A percentile compares a stretch with the other conserved stretches of the same genome.
These are phyloP conservation scores for Coniochaeta prunicola DNA, from an alignment of 2,329 filamentous ascomycete genomes.

Conservation along the genomic window DNA sequence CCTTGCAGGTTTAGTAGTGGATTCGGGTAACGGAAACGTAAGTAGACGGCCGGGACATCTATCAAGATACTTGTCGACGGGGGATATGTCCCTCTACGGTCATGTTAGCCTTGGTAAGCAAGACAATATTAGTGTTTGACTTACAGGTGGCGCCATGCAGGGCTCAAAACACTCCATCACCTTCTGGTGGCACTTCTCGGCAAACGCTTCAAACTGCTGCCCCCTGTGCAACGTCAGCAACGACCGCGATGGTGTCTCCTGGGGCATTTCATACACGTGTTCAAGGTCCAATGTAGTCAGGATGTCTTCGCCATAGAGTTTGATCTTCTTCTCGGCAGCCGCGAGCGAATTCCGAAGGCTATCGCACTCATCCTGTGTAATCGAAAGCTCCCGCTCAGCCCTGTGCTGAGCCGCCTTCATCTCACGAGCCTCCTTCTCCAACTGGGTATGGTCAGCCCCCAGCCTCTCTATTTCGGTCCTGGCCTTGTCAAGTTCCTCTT, in stretches of 20 bases:
- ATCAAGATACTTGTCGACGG: not conserved
- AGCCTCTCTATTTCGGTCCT: not conserved
- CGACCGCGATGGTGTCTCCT: not conserved
- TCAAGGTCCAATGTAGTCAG: not conserved
- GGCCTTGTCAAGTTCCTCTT: not conserved
- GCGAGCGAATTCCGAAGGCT: not conserved
- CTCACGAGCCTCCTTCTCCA: not conserved
- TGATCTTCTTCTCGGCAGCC: not conserved
- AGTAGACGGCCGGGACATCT: not conserved
- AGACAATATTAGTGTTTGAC: not conserved
- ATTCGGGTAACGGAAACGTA: conserved; percentile 16
- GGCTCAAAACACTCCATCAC: not conserved
- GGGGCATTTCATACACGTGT: not conserved
- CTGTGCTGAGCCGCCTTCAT: not conserved
- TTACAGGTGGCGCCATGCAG: not conserved
- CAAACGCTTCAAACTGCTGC: not conserved
- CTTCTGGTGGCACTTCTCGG: not conserved
- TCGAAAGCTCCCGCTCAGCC: not conserved
- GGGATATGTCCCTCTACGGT: not conserved
- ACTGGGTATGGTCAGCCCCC: not conserved
- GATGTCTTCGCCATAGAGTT: not conserved
- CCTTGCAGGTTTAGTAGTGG: conserved; percentile 12
- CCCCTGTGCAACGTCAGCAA: not conserved
- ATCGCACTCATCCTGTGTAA: not conserved
- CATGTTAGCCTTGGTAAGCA: not conserved